phyloP scores from a whole-genome alignment of 1,284 basidiomycete genomes.

The Spongiforma sp. region DNA sequence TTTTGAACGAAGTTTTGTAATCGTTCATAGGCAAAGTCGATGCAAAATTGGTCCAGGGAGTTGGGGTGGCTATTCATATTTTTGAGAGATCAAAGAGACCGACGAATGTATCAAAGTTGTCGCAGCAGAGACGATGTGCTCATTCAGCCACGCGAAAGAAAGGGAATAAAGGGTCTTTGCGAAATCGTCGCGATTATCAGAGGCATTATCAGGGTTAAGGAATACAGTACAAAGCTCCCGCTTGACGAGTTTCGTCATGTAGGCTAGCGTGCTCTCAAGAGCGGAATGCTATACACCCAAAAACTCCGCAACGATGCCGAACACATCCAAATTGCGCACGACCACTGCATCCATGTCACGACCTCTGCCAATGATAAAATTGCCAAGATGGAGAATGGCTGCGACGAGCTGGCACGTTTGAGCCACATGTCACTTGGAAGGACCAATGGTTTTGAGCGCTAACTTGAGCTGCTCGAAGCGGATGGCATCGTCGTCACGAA shows the following conservation, averaged over 20 bases:
- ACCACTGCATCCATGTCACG: conserved; percentile 90
- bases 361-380: conserved; percentile 85
- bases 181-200: conserved; percentile 92
- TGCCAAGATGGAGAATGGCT: conserved; percentile 95
- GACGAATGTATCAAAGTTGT: conserved; percentile 92
- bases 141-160: conserved; percentile 96
- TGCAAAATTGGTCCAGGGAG: conserved; percentile 94
- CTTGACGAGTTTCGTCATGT: conserved; percentile 92
- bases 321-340: conserved; percentile 80
- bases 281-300: conserved; percentile 81
- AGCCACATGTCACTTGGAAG: conserved; percentile 92
- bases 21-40: conserved; percentile 96
- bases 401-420: conserved; percentile 95
- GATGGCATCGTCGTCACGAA: conserved; percentile 74
- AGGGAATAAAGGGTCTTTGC: conserved; percentile 94
- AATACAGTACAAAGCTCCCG: conserved; percentile 97
- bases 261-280: conserved; percentile 87
- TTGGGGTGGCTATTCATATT: conserved; percentile 86
- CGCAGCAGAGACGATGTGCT: conserved; percentile 91
- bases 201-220: conserved; percentile 92
- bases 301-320: conserved; percentile 89
- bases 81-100: conserved; percentile 97
- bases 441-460: conserved; percentile 90
- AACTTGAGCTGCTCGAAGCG: conserved; percentile 93
- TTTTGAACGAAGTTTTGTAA: conserved; percentile 87